phyloP scores from a whole-genome alignment of 2,329 filamentous ascomycete species.

The Calonectria hongkongensis region DNA sequence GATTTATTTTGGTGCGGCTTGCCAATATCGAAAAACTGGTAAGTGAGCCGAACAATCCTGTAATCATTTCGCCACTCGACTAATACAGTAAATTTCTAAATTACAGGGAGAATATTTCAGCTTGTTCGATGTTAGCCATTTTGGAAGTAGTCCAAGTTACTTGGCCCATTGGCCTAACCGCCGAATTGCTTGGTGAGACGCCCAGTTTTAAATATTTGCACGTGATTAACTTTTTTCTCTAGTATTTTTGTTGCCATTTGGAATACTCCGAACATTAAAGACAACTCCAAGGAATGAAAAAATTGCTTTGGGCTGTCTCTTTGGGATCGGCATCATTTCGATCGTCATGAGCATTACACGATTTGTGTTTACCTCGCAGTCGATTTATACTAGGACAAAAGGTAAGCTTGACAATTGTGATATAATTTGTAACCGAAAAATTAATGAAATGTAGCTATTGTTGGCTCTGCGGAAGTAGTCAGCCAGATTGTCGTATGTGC shows the following conservation, averaged over 20 bases:
- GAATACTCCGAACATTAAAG: not conserved
- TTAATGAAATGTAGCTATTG: not conserved
- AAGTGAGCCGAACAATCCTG: no score
- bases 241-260: conserved; percentile 7
- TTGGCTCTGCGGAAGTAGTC: not conserved
- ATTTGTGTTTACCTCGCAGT: not conserved
- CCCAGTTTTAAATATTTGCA: not conserved
- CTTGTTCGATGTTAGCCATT: not conserved
- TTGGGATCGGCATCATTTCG: not conserved
- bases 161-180: not conserved
- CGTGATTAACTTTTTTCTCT: not conserved
- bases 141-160: not conserved
- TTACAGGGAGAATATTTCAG: not conserved
- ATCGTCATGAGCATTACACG: not conserved
- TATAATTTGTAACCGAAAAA: not conserved
- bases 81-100: not conserved
- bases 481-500: not conserved
- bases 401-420: not conserved
- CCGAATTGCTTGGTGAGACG: not conserved
- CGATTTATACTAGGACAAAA: not conserved
- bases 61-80: not conserved
- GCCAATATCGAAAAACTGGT: not conserved
- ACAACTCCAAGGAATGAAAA: not conserved
- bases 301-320: not conserved
- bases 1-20: not conserved